Evolutionary conservation across 2,329 filamentous ascomycete genomes (phyloP).

Genomic region (Pseudocercospora vitis): DNA sequence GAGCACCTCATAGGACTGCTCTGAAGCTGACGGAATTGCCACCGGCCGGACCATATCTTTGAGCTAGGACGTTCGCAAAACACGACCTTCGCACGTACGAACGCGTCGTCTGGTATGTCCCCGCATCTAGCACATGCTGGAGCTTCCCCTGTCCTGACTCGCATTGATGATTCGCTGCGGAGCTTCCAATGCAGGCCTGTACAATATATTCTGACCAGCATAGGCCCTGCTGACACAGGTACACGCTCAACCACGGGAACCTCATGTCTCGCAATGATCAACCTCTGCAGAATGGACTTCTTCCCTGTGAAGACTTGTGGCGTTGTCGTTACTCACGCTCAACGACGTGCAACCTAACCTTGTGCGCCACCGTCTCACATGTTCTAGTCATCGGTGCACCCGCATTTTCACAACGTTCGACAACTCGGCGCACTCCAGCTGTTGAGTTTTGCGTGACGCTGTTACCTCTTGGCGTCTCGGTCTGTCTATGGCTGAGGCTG

Average conservation of each 20-base stretch:
- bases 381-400: not conserved
- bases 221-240: not conserved
- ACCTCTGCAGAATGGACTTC: not conserved
- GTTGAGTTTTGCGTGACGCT: not conserved
- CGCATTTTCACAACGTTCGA: not conserved
- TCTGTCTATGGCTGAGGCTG: slow-evolving; percentile 4
- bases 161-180: not conserved
- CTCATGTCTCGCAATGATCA: slow-evolving; percentile 11
- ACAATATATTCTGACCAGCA: slow-evolving; percentile 1
- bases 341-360: not conserved
- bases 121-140: too few relatives aligned
- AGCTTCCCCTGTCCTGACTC: not conserved
- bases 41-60: too few relatives aligned
- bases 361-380: not conserved
- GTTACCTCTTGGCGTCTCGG: slow-evolving; percentile 11
- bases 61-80: too few relatives aligned
- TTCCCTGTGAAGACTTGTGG: slow-evolving; percentile 2
- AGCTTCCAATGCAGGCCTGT: not conserved
- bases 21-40: too few relatives aligned
- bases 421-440: not conserved
- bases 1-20: too few relatives aligned
- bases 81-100: not conserved
- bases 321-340: not conserved
- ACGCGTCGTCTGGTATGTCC: too few relatives aligned
- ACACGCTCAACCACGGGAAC: slow-evolving; percentile 11